These are phyloP conservation scores for Paracamarosporium sp. DNA, from an alignment of 2,329 filamentous ascomycete species.

Conservation along the genomic window DNA sequence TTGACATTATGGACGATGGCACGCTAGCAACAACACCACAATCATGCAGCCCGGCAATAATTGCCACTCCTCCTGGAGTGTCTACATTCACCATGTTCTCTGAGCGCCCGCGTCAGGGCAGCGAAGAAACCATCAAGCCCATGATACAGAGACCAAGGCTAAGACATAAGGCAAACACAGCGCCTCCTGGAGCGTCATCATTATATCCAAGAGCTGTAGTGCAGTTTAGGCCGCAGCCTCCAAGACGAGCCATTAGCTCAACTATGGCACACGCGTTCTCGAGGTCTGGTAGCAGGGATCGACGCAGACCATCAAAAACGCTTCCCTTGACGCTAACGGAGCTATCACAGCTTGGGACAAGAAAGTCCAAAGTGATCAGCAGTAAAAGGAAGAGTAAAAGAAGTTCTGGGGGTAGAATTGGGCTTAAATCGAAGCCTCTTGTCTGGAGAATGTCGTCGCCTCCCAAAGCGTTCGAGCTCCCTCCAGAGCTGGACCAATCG, in stretches of 20 bases:
- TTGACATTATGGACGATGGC: constrained; percentile 13
- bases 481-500: constrained; percentile 13
- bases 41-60: background rate
- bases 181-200: constrained; percentile 23
- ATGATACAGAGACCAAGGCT: constrained; percentile 16
- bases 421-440: constrained; percentile 13
- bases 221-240: constrained; percentile 20
- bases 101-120: constrained; percentile 11
- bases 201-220: constrained; percentile 3
- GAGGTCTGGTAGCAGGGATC: constrained; percentile 5
- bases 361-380: constrained; percentile 13
- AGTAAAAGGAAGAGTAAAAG: constrained; percentile 17
- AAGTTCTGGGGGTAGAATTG: constrained; percentile 16
- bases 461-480: constrained; percentile 1
- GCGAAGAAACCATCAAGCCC: background rate
- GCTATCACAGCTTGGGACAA: constrained; percentile 6
- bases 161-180: constrained; percentile 26
- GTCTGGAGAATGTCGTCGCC: constrained; percentile 17
- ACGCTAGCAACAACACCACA: constrained; percentile 1
- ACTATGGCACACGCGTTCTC: constrained; percentile 15
- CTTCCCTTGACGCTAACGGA: constrained; percentile 5
- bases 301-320: constrained; percentile 9
- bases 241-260: constrained; percentile 36
- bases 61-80: constrained; percentile 1
- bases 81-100: constrained; percentile 1